Evolutionary conservation across 2,329 filamentous ascomycete genomes (phyloP), one percentile per base, ranked within the genome.

Genomic region (Dothistroma septosporum): DNA sequence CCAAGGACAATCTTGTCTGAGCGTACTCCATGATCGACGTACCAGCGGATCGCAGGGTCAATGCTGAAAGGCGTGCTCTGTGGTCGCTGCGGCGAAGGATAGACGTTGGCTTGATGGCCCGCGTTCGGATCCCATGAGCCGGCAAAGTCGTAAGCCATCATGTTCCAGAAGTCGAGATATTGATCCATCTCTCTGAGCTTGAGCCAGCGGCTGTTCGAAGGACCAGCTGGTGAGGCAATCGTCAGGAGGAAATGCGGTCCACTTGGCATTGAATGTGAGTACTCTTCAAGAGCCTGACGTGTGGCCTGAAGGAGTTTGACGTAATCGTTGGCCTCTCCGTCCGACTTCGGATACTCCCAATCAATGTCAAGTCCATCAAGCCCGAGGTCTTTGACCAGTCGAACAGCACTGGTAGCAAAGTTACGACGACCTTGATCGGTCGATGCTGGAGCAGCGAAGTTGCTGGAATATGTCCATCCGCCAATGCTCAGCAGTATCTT

Each of bases 401-500:
- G 81, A 0, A 96, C 88, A 35, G 90, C 87, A 31, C 84, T 85
- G 55, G 82, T 79, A 1, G 89, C 90, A 72, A 96, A 95, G 1
- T 65, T 81, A 61, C 78, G 76, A 12, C 90, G 83, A 8, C 87
- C 85, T 6, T 79, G 77, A 0, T 81, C 79, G 0, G 87, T 87
- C 19, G 84, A 85, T 0, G 85, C 85, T 0, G 91, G 89, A 31
- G 77, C 78, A 0, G 85, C 79, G 76, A 97, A 95, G 77, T 96
- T 94, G 74, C 84, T 76, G 3, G 87, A 90, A 73, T 89, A 91
- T 0, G 85, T 89, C 86, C 87, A 94, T 16, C 91, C 91, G 46
- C 91, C 91, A 61, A 95, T 90, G 57, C 88, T 92, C 4, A 97
- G 83, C 12, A 97, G 82, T 3, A 88, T 82, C 76, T 95, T 95